Conservation (phyloP, 345 rosid species). For the Salix koriyanagi region DNA sequence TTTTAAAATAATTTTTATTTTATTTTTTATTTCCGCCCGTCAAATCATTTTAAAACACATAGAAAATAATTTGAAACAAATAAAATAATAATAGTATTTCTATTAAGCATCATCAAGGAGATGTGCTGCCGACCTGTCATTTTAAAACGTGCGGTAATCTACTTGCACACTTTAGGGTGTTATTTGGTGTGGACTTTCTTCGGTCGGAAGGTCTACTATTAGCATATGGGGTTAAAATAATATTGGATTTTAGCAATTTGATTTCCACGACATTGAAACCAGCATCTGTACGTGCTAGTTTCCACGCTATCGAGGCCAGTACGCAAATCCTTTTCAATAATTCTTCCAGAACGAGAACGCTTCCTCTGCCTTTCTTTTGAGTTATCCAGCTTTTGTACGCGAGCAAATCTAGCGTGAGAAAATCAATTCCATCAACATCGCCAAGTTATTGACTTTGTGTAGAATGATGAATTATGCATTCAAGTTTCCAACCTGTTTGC, state of each 20-base stretch:
- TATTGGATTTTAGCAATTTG: neutral
- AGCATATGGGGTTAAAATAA: constrained; percentile 18
- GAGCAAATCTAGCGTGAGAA: constrained; percentile 9
- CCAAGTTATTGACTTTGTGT: neutral
- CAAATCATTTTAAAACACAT: no score
- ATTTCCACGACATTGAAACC: neutral
- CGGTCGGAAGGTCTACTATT: constrained; percentile 27
- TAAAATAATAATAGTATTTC: no score
- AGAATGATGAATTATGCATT: neutral
- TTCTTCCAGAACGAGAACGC: constrained; percentile 22
- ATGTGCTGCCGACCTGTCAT: neutral
- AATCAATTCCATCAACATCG: neutral
- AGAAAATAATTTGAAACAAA: no score
- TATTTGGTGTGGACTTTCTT: neutral
- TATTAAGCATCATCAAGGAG: neutral
- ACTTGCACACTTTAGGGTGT: neutral
- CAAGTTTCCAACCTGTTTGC: neutral
- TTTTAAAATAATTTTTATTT: no score
- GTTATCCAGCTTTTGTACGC: constrained; percentile 5
- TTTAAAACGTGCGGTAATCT: constrained; percentile 5
- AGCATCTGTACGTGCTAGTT: neutral
- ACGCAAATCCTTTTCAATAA: neutral
- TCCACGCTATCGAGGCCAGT: neutral
- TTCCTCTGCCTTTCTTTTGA: neutral
- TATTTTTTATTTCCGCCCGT: no score